A percentile compares a stretch with the other conserved stretches of the same genome.
These are phyloP conservation scores for Achaetomium macrosporum DNA, from an alignment of 2,329 filamentous ascomycete species.

Conservation along the genomic window DNA sequence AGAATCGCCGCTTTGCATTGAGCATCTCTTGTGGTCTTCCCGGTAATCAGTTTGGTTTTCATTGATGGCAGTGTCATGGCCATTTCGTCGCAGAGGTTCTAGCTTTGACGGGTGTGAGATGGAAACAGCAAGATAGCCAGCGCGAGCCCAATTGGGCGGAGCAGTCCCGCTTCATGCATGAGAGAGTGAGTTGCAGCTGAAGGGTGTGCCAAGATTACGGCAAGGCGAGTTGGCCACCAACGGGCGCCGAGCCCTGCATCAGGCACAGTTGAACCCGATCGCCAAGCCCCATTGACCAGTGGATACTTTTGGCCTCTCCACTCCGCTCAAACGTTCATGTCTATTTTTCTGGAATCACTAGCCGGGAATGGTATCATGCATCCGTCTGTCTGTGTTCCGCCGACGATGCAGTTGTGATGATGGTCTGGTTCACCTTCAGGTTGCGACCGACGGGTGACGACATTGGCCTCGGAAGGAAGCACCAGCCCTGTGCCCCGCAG, in stretches of 20 bases:
- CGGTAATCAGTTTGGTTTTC: no score
- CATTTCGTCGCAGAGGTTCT: no score
- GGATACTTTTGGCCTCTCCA: not conserved
- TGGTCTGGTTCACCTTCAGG: not conserved
- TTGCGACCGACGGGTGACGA: not conserved
- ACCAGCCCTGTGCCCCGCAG: not conserved
- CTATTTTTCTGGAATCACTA: not conserved
- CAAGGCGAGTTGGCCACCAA: conserved; percentile 7
- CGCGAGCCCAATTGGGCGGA: no score
- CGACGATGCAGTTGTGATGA: not conserved
- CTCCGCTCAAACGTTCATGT: conserved; percentile 1
- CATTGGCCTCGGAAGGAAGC: not conserved
- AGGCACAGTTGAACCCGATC: conserved; percentile 15
- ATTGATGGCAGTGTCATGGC: no score
- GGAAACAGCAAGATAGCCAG: no score
- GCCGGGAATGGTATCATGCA: not conserved
- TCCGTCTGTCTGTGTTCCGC: not conserved
- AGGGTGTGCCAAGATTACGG: conserved; percentile 10
- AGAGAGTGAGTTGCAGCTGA: not conserved
- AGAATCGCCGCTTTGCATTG: not conserved
- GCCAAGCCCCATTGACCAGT: conserved; percentile 11
- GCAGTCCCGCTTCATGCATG: not conserved
- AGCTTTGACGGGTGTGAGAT: no score
- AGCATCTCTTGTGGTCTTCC: no score
- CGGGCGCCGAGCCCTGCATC: conserved; percentile 8